Evolutionary conservation across 169 alveolate genomes (phyloP).

Genomic region (Miamiensis avidus): DNA sequence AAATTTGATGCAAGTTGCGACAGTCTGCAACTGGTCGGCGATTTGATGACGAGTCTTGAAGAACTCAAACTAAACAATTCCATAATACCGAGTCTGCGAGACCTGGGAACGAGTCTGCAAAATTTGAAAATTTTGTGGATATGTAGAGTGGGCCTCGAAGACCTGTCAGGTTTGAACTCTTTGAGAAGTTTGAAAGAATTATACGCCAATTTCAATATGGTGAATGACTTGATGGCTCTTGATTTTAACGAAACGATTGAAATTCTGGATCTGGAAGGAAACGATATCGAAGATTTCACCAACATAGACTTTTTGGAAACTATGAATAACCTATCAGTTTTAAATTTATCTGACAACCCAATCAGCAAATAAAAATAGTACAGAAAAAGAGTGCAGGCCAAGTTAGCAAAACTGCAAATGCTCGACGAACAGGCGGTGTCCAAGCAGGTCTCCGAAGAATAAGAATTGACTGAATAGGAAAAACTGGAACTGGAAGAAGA

Average conservation of each 20-base stretch:
- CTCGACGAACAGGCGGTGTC: constrained; percentile 28
- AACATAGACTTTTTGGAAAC: constrained; percentile 40
- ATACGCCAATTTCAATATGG: constrained; percentile 43
- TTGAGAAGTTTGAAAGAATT: constrained; percentile 47
- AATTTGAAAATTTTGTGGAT: constrained; percentile 42
- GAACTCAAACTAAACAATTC: constrained; percentile 51
- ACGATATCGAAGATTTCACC: constrained; percentile 31
- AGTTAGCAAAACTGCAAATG: constrained; percentile 4
- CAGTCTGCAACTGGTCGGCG: constrained; percentile 41
- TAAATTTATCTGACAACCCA: constrained; percentile 37
- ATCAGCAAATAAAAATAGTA: constrained; percentile 23
- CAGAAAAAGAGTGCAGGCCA: not conserved
- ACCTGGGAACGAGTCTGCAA: constrained; percentile 45
- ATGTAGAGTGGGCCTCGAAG: constrained; percentile 30
- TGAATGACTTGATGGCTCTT: constrained; percentile 38
- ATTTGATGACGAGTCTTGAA: constrained; percentile 30
- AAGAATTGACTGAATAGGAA: not conserved
- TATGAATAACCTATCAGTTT: not conserved
- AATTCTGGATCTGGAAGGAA: constrained; percentile 55
- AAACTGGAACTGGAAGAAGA: not conserved
- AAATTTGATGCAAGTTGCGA: not conserved
- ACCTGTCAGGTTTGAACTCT: constrained; percentile 42
- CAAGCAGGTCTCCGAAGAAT: not conserved
- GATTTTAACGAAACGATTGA: constrained; percentile 48
- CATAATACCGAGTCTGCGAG: constrained; percentile 31